Conservation (phyloP, 208 protist genomes). For the Trypanosoma avium region DNA sequence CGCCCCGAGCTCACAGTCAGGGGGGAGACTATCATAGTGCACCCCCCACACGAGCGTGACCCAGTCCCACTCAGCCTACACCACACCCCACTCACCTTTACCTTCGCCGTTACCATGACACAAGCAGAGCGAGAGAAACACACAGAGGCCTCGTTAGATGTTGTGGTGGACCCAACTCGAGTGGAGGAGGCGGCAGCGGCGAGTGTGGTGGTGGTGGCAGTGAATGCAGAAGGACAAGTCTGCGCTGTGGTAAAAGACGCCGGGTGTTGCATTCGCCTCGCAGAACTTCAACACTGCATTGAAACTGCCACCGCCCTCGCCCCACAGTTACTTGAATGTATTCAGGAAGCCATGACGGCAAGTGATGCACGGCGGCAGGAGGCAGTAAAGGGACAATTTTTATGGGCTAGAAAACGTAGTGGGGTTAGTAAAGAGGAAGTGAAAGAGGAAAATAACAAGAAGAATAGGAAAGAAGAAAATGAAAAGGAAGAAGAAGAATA, state of each 20-base stretch:
- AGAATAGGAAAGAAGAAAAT: not conserved
- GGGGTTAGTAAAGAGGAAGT: slow-evolving; percentile 43
- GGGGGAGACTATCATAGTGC: slow-evolving; percentile 80
- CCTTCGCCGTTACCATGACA: slow-evolving; percentile 68
- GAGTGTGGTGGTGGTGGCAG: slow-evolving; percentile 57
- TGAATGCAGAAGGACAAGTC: slow-evolving; percentile 84
- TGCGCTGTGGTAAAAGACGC: slow-evolving; percentile 79
- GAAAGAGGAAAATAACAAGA: not conserved
- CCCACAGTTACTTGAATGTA: slow-evolving; percentile 45
- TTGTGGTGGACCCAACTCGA: slow-evolving; percentile 74
- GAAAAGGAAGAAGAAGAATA: not conserved
- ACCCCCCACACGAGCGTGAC: slow-evolving; percentile 91
- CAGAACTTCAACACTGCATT: slow-evolving; percentile 56
- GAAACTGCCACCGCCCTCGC: slow-evolving; percentile 39
- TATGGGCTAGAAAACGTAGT: slow-evolving; percentile 80
- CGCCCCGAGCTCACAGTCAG: slow-evolving; percentile 93
- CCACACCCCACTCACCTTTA: slow-evolving; percentile 90
- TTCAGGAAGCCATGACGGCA: slow-evolving; percentile 62
- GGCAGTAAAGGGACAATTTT: slow-evolving; percentile 67
- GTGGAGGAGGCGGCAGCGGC: slow-evolving; percentile 72
- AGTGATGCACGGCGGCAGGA: slow-evolving; percentile 62
- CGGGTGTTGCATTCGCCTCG: slow-evolving; percentile 59
- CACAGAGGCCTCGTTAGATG: slow-evolving; percentile 18
- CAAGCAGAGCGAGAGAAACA: slow-evolving; percentile 25
- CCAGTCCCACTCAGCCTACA: slow-evolving; percentile 94